Conservation (phyloP, 2,329 filamentous ascomycete species). For the Fusarium tjaetaba region DNA sequence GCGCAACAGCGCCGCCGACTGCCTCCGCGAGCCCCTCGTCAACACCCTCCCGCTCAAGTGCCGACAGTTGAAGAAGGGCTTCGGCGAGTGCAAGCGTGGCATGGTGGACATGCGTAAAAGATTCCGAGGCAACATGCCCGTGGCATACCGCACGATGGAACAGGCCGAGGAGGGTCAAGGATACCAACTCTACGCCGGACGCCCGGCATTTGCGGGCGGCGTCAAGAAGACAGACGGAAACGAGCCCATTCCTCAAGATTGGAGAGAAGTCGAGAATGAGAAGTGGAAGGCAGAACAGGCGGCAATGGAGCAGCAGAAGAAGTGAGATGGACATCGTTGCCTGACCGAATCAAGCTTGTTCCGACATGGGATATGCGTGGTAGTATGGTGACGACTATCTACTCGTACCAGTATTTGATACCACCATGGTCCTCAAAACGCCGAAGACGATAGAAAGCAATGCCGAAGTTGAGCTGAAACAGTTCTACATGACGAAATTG, state of each 20-base stretch:
- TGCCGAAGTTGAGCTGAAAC: not conserved
- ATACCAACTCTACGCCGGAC: constrained; percentile 83
- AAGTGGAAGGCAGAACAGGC: constrained; percentile 57
- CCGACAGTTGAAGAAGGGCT: constrained; percentile 91
- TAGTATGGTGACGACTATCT: not conserved
- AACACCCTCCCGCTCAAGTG: constrained; percentile 87
- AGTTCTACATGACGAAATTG: not conserved
- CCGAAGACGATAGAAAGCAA: not conserved
- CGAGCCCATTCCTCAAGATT: constrained; percentile 69
- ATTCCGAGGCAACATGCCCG: constrained; percentile 92
- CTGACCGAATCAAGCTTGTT: not conserved
- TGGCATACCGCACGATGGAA: constrained; percentile 70
- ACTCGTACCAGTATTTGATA: not conserved
- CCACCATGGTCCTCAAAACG: not conserved
- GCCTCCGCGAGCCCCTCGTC: constrained; percentile 82
- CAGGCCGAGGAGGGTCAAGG: constrained; percentile 65
- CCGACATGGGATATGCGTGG: not conserved
- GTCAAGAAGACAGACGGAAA: constrained; percentile 74
- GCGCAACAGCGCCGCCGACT: constrained; percentile 86
- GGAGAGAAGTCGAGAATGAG: constrained; percentile 73
- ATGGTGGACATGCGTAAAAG: constrained; percentile 99
- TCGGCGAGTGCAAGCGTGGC: constrained; percentile 94
- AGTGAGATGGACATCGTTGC: constrained; percentile 13
- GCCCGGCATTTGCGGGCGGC: constrained; percentile 72
- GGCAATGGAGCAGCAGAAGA: constrained; percentile 41